Evolutionary conservation across 495 filamentous ascomycete species (phyloP).

Genomic region (Podospora pseudoanserina): DNA sequence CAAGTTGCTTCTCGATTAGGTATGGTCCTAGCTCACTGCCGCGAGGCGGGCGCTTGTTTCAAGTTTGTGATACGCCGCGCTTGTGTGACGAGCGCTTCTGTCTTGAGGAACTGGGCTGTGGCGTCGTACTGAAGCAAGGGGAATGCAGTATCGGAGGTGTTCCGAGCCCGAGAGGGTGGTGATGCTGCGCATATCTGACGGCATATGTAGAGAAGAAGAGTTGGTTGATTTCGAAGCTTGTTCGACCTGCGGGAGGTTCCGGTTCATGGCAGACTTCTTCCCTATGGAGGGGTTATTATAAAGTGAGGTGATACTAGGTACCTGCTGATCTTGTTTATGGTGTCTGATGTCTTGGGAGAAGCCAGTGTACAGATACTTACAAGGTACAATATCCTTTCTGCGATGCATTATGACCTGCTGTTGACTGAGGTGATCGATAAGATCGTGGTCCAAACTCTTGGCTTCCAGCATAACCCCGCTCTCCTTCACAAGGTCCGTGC

Average conservation of each 20-base stretch:
- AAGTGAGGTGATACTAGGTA: background rate
- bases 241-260: background rate
- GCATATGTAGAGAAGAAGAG: too few relatives aligned
- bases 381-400: too few relatives aligned
- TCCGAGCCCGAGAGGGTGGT: background rate
- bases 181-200: background rate
- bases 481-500: background rate
- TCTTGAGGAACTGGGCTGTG: background rate
- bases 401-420: too few relatives aligned
- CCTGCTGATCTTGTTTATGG: too few relatives aligned
- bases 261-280: background rate
- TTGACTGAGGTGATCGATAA: background rate
- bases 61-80: conserved; percentile 9
- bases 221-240: background rate
- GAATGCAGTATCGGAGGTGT: background rate
- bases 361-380: too few relatives aligned
- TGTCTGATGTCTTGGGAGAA: too few relatives aligned
- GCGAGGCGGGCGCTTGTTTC: conserved; percentile 10
- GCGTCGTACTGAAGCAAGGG: background rate
- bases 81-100: conserved; percentile 1
- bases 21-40: conserved; percentile 5
- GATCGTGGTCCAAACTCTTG: background rate
- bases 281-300: background rate
- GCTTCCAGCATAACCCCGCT: background rate
- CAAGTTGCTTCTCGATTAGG: background rate